Evolutionary conservation across 108 stramenopile genomes (phyloP), one percentile per base, ranked within the genome.

Genomic region (Aurantiochytrium sp.): DNA sequence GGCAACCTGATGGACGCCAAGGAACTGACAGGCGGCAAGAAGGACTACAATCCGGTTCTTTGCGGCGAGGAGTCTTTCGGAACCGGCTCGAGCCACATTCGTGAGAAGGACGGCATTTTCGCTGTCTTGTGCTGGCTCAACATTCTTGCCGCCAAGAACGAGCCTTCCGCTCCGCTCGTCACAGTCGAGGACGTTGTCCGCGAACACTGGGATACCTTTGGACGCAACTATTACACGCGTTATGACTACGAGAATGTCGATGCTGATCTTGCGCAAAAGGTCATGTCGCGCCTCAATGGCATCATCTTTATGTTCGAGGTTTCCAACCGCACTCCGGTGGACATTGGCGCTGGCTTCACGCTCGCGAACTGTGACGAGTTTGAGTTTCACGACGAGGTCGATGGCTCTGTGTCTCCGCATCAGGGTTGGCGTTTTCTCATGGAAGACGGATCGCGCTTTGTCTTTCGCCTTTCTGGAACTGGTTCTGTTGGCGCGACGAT

Each of bases 81-180:
- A 64, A 99, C 98, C 58, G 99, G 99, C 58, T 96, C 96, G 8
- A 95, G 98, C 91, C 99, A 99, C 94, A 94, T 99, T 44, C 94
- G 99, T 72, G 99, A 99, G 91, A 99, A 99, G 97, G 99, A 99
- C 93, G 99, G 99, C 89, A 94, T 99, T 91, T 99, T 98, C 98
- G 99, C 99, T 25, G 98, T 99, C 44, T 91, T 99, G 60, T 98
- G 98, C 5, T 99, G 99, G 99, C 92, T 99, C 89, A 92, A 92
- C 58, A 97, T 99, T 88, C 95, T 99, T 55, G 98, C 98, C 14
- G 90, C 93, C 44, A 91, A 91, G 90, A 99, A 99, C 60, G 95
- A 96, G 91, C 76, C 94, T 49, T 91, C 88, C 8, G 93, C 95
- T 90, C 95, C 97, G 29, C 94, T 99, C 44, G 97, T 98, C 2